Evolutionary conservation across 1,139 yeast species (phyloP).

Genomic region (Diutina mesorugosa): DNA sequence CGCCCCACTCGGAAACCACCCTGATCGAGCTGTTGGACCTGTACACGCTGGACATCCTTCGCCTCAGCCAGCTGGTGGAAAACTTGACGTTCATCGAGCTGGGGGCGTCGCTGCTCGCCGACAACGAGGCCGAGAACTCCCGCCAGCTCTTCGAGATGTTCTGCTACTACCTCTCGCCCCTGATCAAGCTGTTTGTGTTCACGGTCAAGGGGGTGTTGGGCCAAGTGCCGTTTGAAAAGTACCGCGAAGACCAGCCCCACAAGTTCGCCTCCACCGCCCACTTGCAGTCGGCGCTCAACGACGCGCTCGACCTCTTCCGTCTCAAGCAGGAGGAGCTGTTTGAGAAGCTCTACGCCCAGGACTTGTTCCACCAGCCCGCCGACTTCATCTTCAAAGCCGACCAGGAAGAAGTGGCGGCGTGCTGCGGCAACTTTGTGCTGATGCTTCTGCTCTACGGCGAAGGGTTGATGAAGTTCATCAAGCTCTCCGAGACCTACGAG

Average conservation of each 20-base stretch:
- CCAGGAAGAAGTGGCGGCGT: conserved; percentile 74
- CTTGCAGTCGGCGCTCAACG: conserved; percentile 33
- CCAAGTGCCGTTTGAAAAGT: conserved; percentile 43
- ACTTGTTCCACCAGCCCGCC: conserved; percentile 30
- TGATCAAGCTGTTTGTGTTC: conserved; percentile 52
- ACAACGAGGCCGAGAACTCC: conserved; percentile 22
- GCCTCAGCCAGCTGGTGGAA: conserved; percentile 16
- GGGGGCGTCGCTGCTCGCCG: conserved; percentile 2
- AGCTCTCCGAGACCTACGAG: conserved; percentile 31
- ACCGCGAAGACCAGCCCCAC: conserved; percentile 10
- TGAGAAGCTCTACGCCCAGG: conserved; percentile 44
- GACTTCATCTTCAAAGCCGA: conserved; percentile 37
- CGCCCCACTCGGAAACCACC: conserved; percentile 4
- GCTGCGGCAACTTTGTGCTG: conserved; percentile 70
- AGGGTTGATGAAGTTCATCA: conserved; percentile 39
- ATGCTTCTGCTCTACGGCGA: conserved; percentile 50
- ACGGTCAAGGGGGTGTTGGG: conserved; percentile 51
- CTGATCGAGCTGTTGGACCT: conserved; percentile 5
- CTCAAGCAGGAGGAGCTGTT: conserved; percentile 46
- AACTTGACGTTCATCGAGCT: conserved; percentile 10
- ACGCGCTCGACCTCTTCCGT: conserved; percentile 44
- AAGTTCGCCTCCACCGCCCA: conserved; percentile 24
- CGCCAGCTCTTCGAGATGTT: conserved; percentile 52
- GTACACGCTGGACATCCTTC: conserved; percentile 4
- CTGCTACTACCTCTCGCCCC: conserved; percentile 58